Conservation (phyloP, 768 basidiomycete species). For the Mycena olivaceomarginata region DNA sequence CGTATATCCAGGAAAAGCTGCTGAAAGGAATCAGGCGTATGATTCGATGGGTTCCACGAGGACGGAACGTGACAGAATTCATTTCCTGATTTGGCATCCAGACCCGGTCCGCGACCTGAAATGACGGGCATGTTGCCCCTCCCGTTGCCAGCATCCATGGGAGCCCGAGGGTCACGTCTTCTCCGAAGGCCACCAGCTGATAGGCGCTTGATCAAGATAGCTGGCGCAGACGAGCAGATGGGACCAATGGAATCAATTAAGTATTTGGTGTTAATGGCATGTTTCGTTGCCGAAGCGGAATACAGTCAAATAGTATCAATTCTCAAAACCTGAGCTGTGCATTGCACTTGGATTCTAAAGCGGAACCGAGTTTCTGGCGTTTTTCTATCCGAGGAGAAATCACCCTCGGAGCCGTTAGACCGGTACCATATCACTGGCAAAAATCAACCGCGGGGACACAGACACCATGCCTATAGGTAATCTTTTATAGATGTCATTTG, state of each 20-base stretch:
- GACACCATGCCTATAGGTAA: constrained; percentile 2
- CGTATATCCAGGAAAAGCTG: no score
- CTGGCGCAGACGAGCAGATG: not conserved
- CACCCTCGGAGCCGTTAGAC: not conserved
- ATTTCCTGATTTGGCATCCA: no score
- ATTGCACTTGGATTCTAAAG: not conserved
- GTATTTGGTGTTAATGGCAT: not conserved
- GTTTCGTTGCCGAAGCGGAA: not conserved
- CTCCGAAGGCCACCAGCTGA: not conserved
- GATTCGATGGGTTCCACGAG: not conserved
- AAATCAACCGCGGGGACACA: not conserved
- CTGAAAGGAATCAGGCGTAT: no score
- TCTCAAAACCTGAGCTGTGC: not conserved
- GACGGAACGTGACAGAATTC: not conserved
- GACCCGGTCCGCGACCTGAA: no score
- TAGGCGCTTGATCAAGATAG: not conserved
- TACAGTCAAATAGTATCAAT: no score
- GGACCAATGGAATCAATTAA: not conserved
- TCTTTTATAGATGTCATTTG: not conserved
- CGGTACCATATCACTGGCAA: not conserved
- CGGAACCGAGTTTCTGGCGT: not conserved
- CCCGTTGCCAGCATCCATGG: no score
- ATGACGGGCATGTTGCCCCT: no score
- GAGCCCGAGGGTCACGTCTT: not conserved
- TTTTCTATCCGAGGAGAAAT: not conserved